Base-by-base conservation (phyloP, 768 basidiomycete genomes). In the Podaxis sp. region DNA sequence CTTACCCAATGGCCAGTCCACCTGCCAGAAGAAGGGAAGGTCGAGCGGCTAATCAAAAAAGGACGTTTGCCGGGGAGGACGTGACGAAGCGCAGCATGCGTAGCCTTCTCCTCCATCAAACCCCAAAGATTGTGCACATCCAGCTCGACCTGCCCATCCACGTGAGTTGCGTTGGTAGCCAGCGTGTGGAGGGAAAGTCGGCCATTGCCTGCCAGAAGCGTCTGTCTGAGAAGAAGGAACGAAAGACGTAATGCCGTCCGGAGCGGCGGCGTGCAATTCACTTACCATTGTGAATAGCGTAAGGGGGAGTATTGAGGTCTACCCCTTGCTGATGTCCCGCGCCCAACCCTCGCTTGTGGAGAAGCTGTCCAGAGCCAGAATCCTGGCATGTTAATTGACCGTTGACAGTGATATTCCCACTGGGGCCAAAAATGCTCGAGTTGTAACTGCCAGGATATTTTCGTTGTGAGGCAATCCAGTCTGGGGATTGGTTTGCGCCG, bases 1-100 rank as follows among this genome's bases (percentile, higher is more conserved):
- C 79, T 22, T 70, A 86, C 85, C 88, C 89, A 90, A 70, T 90
- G 88, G 0, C 87, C 88, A 28, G 86, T 80, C 87, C 87, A 90
- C 68, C 77, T 86, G 17, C 89, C 89, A 0, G 87, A 74, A 49
- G 85, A 85, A 4, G 87, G 79, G 73, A 89, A 89, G 0, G 88
- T 89, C 30, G 87, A 88, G 7, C 88, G 84, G 66, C 82, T 81
- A 66, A 90, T 89, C 61, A 89, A 65, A 75, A 90, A 93, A 1
- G 90, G 91, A 6, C 90, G 80, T 69, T 84, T 81, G 2, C 83
- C 84, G 2, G 85, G 80, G 2, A 80, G 73, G 57, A 90, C 73
- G 4, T 80, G 70, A 67, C 79, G 75, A 48, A 91, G 62, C 4
- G 88, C 87, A 24, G 82, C 71, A 73, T 88, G 79, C 3, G 89